phyloP scores from a whole-genome alignment of 805 yeast species.

The Ogataea allantospora region DNA sequence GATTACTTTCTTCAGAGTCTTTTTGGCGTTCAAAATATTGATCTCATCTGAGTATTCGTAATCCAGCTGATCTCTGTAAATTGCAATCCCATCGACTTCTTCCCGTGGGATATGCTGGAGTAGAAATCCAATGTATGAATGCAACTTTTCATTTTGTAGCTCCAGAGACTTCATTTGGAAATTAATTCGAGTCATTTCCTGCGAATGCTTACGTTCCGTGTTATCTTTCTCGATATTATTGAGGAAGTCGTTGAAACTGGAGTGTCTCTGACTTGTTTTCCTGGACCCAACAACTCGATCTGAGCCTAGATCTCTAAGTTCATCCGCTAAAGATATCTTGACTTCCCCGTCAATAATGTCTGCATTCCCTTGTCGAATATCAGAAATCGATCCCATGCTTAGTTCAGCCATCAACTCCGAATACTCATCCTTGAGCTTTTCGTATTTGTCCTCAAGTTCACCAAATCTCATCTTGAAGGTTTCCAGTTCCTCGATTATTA shows the following conservation, averaged over 20 bases:
- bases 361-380: neutral
- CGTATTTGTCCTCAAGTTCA: conserved; percentile 30
- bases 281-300: conserved; percentile 11
- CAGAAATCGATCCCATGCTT: conserved; percentile 11
- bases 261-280: conserved; percentile 23
- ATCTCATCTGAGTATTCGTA: conserved; percentile 53
- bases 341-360: conserved; percentile 7
- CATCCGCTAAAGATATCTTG: conserved; percentile 21
- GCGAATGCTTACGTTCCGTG: conserved; percentile 32
- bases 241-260: conserved; percentile 26
- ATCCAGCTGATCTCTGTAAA: conserved; percentile 22
- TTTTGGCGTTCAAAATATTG: conserved; percentile 47
- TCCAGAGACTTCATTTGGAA: conserved; percentile 54
- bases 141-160: conserved; percentile 54
- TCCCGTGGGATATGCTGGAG: conserved; percentile 40
- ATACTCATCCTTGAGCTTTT: conserved; percentile 28
- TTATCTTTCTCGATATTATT: conserved; percentile 27
- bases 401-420: conserved; percentile 30
- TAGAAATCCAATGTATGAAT: conserved; percentile 57
- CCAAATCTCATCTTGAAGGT: conserved; percentile 39
- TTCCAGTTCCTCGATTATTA: conserved; percentile 56
- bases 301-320: conserved; percentile 15
- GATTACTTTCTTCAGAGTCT: conserved; percentile 37
- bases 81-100: conserved; percentile 26
- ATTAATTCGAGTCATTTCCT: conserved; percentile 49